phyloP scores from a whole-genome alignment of 192 early-diverging fungal species.

The Linnemannia schmuckeri region DNA sequence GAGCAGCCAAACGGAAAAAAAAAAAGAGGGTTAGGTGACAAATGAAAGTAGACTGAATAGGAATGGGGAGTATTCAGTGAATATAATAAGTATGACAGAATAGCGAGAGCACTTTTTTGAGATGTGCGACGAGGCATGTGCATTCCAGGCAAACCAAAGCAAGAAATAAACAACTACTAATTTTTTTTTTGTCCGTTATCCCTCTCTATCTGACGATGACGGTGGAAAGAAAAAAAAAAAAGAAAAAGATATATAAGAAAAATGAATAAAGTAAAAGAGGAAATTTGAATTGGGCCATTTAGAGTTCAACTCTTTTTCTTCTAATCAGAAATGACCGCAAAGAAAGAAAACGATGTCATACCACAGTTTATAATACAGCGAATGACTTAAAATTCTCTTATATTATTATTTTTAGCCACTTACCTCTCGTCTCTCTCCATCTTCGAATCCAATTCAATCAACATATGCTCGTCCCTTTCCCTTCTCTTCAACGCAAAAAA shows the following conservation, averaged over 20 bases:
- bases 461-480: not conserved
- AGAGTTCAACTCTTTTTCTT: too few relatives aligned
- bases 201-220: not conserved
- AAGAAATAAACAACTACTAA: not conserved
- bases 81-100: conserved; percentile 4
- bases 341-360: too few relatives aligned
- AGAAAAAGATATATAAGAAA: not conserved
- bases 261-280: not conserved
- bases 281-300: too few relatives aligned
- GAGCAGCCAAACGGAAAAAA: not conserved
- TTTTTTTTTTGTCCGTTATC: not conserved
- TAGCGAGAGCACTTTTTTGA: not conserved
- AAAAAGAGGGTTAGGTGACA: not conserved
- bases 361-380: too few relatives aligned
- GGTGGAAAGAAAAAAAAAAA: not conserved
- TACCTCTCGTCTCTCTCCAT: too few relatives aligned
- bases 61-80: not conserved
- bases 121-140: not conserved
- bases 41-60: not conserved
- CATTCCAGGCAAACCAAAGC: not conserved
- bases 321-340: too few relatives aligned
- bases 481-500: not conserved
- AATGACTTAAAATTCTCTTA: too few relatives aligned
- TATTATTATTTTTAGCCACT: too few relatives aligned
- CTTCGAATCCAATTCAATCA: not conserved